Base-by-base conservation (phyloP, 371 early-diverging fungal genomes). In the Saksenaea vasiformis region DNA sequence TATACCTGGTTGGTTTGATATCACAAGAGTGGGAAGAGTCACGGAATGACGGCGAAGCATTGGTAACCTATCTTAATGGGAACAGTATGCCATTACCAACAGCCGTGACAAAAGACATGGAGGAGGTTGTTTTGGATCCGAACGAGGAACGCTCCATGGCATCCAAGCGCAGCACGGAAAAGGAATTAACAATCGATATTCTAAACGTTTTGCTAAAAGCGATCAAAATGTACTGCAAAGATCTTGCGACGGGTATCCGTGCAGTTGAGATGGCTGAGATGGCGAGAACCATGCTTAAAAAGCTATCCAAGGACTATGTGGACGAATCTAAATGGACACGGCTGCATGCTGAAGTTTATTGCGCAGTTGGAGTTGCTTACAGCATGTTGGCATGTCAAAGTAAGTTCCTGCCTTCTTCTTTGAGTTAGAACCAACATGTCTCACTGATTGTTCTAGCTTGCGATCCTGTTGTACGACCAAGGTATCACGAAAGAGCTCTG, bases 401-500 rank as follows among this genome's bases (percentile, higher is more conserved):
- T 88, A 72, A 65, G 74, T 64, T 11, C 37, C 5, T 34, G 13
- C 41, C 5, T 34, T 10, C 41, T 54, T 37, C 58, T 60, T 13
- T 34, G 34, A 9, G 28, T 31, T n/a, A 27, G 24, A 7, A 24
- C 36, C 15, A 0, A 44, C 5, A 41, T n/a, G n/a, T 58, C 11
- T 22, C 14, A 14, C 24, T 10, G 9, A 57, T 31, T 28, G 56
- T 22, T 13, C 35, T 70, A 86, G 89, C 87, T 4, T 72, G 81
- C 53, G 91, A 88, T 64, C 90, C 89, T 0, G 83, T 82, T 24
- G 73, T 82, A 13, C 87, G 95, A n/a, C 83, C 86, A 4, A 71
- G 71, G 2, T 85, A 87, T 59, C 93, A 91, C 65, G 80, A 76
- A 36, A 79, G 82, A 14, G 91, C 95, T 5, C 60, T 92, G 13